These are phyloP conservation scores for Anthostomella pinea DNA, from an alignment of 2,329 filamentous ascomycete genomes.

Conservation along the genomic window DNA sequence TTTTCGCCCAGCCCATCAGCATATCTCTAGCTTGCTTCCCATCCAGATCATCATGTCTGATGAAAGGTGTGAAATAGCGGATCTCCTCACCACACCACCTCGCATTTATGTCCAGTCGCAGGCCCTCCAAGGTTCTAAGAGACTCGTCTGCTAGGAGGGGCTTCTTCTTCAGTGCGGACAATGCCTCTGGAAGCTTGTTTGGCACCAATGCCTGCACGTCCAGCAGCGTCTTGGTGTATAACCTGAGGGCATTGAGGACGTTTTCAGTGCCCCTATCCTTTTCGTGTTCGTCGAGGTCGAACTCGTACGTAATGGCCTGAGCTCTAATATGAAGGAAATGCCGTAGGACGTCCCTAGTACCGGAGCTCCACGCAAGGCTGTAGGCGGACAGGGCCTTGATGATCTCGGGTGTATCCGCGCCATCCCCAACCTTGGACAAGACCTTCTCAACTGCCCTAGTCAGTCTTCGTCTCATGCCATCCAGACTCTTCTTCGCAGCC, in stretches of 20 bases:
- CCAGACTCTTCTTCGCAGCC: conserved; percentile 61
- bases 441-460: conserved; percentile 67
- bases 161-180: conserved; percentile 65
- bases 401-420: conserved; percentile 49
- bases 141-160: conserved; percentile 70
- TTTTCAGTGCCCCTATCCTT: conserved; percentile 41
- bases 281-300: conserved; percentile 48
- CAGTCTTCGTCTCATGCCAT: conserved; percentile 60
- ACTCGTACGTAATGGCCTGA: conserved; percentile 62
- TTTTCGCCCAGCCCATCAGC: conserved; percentile 61
- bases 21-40: conserved; percentile 58
- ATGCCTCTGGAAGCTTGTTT: conserved; percentile 64
- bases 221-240: conserved; percentile 75
- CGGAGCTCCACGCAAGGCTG: conserved; percentile 76
- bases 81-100: conserved; percentile 82
- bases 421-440: conserved; percentile 59
- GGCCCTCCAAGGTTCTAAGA: conserved; percentile 62
- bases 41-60: conserved; percentile 74
- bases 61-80: conserved; percentile 80
- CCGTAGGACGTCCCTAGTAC: conserved; percentile 72
- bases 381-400: conserved; percentile 77
- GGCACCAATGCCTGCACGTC: conserved; percentile 77
- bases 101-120: conserved; percentile 75
- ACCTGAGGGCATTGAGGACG: conserved; percentile 62
- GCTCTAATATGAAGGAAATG: conserved; percentile 75